Evolutionary conservation across 164 flowering plant genomes (phyloP), one percentile per base, ranked within the genome.

Genomic region (Echeveria elegans): DNA sequence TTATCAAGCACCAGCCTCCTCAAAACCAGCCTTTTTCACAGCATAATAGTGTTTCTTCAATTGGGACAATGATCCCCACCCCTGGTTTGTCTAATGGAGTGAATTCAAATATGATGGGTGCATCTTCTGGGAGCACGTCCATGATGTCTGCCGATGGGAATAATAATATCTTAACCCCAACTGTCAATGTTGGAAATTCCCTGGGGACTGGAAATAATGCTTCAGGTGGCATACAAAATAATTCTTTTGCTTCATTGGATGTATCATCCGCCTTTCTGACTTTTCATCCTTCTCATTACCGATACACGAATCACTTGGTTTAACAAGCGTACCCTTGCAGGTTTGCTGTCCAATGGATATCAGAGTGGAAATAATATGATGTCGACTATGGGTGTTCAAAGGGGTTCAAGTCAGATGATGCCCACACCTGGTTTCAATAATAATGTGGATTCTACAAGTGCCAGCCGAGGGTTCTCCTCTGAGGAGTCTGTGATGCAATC

Each of bases 61-160:
- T 84, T 76, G 80, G 93, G 66, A 85, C 96, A 15, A 94, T 94
- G 99, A 88, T 94, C 69, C 97, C 99, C 47, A 94, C 97, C 7
- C 97, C 99, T 73, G 99, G 97, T 62, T 82, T 94, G 78, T 72
- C 83, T 50, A 90, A 82, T n/a, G 66, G 76, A 68, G 86, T 87
- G 50, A 83, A 72, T 75, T 71, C 92, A 58, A 83, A 73, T 67
- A 36, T 83, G 65, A 75, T 74, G 75, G 78, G n/a, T n/a, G n/a
- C n/a, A n/a, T n/a, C n/a, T n/a, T n/a, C 91, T 61, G 70, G 74
- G 30, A 86, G 82, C 73, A 71, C 77, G 59, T 73, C 86, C 8
- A 69, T 85, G 78, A 71, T 74, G 68, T 61, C 84, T 71, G n/a
- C n/a, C n/a, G n/a, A n/a, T n/a, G n/a, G n/a, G n/a, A n/a, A n/a